Evolutionary conservation across 164 flowering plant species (phyloP), one percentile per base, ranked within the genome.

Genomic region (Hamamelis virginiana): DNA sequence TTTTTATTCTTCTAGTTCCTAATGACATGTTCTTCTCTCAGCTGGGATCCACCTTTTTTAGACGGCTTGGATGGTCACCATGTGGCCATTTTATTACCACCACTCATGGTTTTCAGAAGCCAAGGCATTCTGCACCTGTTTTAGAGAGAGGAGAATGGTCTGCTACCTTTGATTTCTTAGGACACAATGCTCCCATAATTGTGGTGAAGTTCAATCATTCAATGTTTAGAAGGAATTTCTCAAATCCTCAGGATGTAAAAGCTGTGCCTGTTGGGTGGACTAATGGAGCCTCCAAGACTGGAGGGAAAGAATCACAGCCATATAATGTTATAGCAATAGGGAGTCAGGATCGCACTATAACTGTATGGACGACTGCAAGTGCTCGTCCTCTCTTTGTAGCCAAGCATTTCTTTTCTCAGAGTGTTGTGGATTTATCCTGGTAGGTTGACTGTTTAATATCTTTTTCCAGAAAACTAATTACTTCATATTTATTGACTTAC

Each of bases 31-130:
- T 48, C 65, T 67, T 41, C 69, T 82, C 78, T 44, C 98, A 96
- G 99, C 97, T 96, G 48, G 99, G 98, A 50, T 91, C 99, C 44
- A 96, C 98, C 69, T 96, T 93, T 80, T 96, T 96, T 75, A 89
- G 99, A 83, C 86, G 98, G 71, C 97, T 93, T 74, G 99, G 94
- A n/a, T 96, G 98, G 99, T 96, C 99, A 25, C 99, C 98, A 53
- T 96, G 98, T 82, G 99, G 99, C 64, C 98, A 96, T 83, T 96
- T 93, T 72, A 93, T 96, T 67, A 93, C 99, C 43, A 96, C 99
- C 0, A 96, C 99, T 57, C 96, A 93, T 80, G 99, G 99, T 59
- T 96, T 89, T 76, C 99, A 93, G 76, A 96, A 91, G 78, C 99
- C 99, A 11, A 88, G 97, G 75, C 99, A 96, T 78, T 93, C 99